Conservation (phyloP, 2,329 filamentous ascomycete genomes). For the Botrytis paeoniae region DNA sequence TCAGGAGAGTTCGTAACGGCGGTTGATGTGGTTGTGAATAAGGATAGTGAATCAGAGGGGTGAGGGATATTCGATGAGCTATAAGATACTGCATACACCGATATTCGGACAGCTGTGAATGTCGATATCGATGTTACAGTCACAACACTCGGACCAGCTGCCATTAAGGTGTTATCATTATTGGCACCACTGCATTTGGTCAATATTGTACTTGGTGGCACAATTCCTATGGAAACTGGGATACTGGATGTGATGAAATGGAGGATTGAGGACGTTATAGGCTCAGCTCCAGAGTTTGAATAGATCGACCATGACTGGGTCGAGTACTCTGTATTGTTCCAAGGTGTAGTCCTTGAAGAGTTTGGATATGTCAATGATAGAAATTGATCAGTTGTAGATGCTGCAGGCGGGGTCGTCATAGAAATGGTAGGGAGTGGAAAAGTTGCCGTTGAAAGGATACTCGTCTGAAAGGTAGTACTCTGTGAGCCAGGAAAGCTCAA, state of each 20-base stretch:
- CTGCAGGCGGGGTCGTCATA: background rate
- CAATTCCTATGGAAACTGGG: background rate
- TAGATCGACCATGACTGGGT: background rate
- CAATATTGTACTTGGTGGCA: background rate
- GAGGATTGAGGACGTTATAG: background rate
- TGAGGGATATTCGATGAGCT: background rate
- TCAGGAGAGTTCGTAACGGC: background rate
- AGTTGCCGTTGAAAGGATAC: background rate
- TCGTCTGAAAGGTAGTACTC: background rate
- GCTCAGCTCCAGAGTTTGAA: background rate
- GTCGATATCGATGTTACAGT: background rate
- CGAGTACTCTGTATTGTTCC: background rate
- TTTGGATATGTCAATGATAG: background rate
- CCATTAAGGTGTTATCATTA: background rate
- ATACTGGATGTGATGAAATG: background rate
- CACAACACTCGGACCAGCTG: no score
- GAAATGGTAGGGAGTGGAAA: background rate
- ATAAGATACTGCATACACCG: background rate
- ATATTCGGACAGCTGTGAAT: constrained; percentile 5
- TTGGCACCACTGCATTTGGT: no score
- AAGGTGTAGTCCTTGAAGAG: background rate
- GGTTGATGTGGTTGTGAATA: background rate
- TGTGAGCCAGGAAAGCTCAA: background rate
- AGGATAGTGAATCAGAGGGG: background rate
- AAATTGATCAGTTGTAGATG: background rate